phyloP scores from a whole-genome alignment of 805 yeast species.

The Wickerhamomyces rabaulensis region DNA sequence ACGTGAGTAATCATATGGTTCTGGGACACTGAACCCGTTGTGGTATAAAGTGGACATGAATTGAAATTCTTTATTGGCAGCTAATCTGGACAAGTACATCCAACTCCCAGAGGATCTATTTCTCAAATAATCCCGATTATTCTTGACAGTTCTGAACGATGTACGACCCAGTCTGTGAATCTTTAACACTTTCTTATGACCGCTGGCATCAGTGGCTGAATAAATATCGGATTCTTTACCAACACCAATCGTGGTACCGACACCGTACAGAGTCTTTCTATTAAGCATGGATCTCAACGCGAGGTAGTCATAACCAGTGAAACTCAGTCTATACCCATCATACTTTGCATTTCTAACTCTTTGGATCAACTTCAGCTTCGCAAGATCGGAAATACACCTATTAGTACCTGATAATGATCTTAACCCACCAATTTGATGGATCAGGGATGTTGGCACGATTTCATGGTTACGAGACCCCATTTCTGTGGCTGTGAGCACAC shows the following conservation, averaged over 20 bases:
- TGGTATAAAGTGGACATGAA: slow-evolving; percentile 74
- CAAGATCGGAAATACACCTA: slow-evolving; percentile 76
- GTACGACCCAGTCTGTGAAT: slow-evolving; percentile 92
- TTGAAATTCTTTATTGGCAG: slow-evolving; percentile 89
- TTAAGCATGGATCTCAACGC: slow-evolving; percentile 83
- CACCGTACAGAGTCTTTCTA: slow-evolving; percentile 64
- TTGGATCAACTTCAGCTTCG: slow-evolving; percentile 75
- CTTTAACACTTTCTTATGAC: slow-evolving; percentile 70
- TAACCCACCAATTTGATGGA: slow-evolving; percentile 73
- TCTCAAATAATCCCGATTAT: slow-evolving; percentile 85
- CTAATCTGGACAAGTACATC: slow-evolving; percentile 87
- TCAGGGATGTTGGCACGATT: slow-evolving; percentile 84
- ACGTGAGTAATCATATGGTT: slow-evolving; percentile 82
- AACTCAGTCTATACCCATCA: slow-evolving; percentile 89
- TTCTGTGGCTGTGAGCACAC: slow-evolving; percentile 84
- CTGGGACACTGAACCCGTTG: slow-evolving; percentile 82
- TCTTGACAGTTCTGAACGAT: slow-evolving; percentile 87
- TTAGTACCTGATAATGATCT: slow-evolving; percentile 73
- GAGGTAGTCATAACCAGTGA: slow-evolving; percentile 86
- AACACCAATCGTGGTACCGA: slow-evolving; percentile 88
- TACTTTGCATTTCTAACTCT: slow-evolving; percentile 85
- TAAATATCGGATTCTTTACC: slow-evolving; percentile 97
- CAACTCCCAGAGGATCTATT: slow-evolving; percentile 72
- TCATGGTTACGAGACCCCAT: slow-evolving; percentile 91
- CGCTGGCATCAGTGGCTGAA: slow-evolving; percentile 65